Base-by-base conservation (phyloP, 2,329 filamentous ascomycete genomes). In the Fonsecaea multimorphosa region DNA sequence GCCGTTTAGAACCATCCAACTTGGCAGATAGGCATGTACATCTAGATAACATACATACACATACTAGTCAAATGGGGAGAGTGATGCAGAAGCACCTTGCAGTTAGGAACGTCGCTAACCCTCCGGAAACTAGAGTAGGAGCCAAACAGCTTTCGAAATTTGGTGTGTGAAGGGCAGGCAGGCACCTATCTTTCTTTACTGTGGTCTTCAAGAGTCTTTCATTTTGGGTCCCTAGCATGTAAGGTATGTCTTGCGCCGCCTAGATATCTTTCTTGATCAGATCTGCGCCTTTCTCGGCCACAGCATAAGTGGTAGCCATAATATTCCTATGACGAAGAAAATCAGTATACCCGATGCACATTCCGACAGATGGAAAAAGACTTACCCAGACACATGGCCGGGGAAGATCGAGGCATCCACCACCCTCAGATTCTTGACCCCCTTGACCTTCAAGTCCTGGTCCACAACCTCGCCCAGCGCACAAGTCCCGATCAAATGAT, bases 401-500 rank as follows among this genome's bases (percentile, higher is more conserved):
- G 76, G 76, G 71, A 77, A 76, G 49, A 76, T 68, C 55, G 73
- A 75, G 3, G 74, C 74, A 73, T 80, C 79, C 12, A 78, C 72
- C 4, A 79, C 75, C 16, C 78, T 70, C 36, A 80, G 63, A 7
- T 73, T 73, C 52, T 71, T 69, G 3, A 77, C 75, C 0, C 78
- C 78, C 34, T 79, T 75, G 0, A 80, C 78, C 24, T 69, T 72
- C 44, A 79, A 66, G 36, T 73, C 72, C 7, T 70, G 71, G 68
- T 80, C 78, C 4, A 80, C 76, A 1, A 78, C 77, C 31, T 79
- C 76, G 11, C 81, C 81, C 78, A 83, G 79, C 0, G 80, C 76
- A 56, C 78, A 81, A 0, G 78, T 81, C 1, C 80, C 81, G 12
- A 74, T 74, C n/a, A 75, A 74, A 69, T 82, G 80, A 70, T 78